Evolutionary conservation across 495 filamentous ascomycete genomes (phyloP).

Genomic region (Sphaerosporella brunnea): DNA sequence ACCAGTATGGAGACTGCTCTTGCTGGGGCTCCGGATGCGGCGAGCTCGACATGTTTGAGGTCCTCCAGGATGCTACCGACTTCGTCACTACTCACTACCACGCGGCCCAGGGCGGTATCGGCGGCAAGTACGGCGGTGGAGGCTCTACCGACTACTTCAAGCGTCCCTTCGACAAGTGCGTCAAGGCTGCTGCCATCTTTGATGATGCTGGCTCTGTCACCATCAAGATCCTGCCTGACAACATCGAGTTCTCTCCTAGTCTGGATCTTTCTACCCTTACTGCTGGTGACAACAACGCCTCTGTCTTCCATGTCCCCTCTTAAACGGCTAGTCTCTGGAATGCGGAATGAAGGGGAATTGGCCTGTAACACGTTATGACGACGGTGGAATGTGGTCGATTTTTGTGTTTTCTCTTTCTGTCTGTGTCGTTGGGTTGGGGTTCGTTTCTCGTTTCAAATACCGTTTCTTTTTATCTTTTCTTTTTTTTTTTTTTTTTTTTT

Average conservation of each 20-base stretch:
- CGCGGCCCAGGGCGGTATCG: conserved; percentile 29
- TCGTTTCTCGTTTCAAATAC: background rate
- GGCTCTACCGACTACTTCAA: conserved; percentile 46
- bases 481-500: background rate
- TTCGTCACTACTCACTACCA: conserved; percentile 44
- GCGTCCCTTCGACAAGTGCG: conserved; percentile 35
- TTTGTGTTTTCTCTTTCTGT: conserved; percentile 1
- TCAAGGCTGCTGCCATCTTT: conserved; percentile 46
- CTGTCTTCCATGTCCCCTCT: background rate
- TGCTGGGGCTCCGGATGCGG: conserved; percentile 55
- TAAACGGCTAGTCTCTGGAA: background rate
- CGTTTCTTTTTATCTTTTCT: background rate
- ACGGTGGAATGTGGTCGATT: background rate
- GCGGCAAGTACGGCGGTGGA: conserved; percentile 26
- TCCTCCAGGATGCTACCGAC: conserved; percentile 33
- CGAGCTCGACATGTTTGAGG: conserved; percentile 55
- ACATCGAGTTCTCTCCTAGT: background rate
- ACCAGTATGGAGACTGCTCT: conserved; percentile 46
- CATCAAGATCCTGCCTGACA: conserved; percentile 10
- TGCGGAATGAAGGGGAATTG: background rate
- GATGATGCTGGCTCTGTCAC: conserved; percentile 13
- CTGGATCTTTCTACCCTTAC: background rate
- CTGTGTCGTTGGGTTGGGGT: too few species aligned
- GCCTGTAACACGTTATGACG: background rate
- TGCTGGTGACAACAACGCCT: background rate